A percentile compares a stretch with the other conserved stretches of the same genome.
Conservation (phyloP, 305 asterid species). For the Fraxinus platypoda region DNA sequence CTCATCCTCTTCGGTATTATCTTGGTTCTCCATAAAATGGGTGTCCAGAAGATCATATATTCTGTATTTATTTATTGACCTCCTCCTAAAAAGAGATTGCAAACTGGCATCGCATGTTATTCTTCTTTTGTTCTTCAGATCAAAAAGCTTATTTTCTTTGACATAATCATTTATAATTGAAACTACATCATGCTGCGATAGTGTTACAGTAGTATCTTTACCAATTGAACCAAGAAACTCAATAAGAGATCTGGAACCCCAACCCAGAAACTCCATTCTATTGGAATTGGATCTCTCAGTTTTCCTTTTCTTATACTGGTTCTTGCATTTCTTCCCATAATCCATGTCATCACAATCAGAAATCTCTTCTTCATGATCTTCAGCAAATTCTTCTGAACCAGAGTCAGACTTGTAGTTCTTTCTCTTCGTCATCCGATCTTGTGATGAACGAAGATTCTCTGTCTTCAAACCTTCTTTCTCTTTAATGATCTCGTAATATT, state of each 20-base stretch:
- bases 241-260: conserved; percentile 75
- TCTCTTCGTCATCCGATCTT: conserved; percentile 22
- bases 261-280: conserved; percentile 53
- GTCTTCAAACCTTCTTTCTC: conserved; percentile 37
- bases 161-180: conserved; percentile 49
- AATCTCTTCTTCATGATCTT: conserved; percentile 38
- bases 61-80: conserved; percentile 32
- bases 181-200: conserved; percentile 63
- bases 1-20: conserved; percentile 51
- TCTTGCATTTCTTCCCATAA: conserved; percentile 25
- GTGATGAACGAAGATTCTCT: conserved; percentile 47
- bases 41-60: conserved; percentile 55
- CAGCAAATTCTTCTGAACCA: conserved; percentile 42
- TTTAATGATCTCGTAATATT: conserved; percentile 60
- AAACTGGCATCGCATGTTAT: conserved; percentile 53
- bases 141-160: conserved; percentile 47
- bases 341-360: conserved; percentile 48
- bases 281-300: conserved; percentile 39
- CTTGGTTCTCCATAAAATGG: conserved; percentile 61
- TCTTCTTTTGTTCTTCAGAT: conserved; percentile 49
- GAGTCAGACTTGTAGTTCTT: conserved; percentile 21
- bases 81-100: conserved; percentile 49
- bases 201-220: conserved; percentile 39
- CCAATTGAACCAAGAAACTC: conserved; percentile 67
- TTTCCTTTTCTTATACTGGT: conserved; percentile 30